These are phyloP conservation scores for Lasiosphaeria hispida DNA, from an alignment of 495 filamentous ascomycete genomes.

Conservation along the genomic window DNA sequence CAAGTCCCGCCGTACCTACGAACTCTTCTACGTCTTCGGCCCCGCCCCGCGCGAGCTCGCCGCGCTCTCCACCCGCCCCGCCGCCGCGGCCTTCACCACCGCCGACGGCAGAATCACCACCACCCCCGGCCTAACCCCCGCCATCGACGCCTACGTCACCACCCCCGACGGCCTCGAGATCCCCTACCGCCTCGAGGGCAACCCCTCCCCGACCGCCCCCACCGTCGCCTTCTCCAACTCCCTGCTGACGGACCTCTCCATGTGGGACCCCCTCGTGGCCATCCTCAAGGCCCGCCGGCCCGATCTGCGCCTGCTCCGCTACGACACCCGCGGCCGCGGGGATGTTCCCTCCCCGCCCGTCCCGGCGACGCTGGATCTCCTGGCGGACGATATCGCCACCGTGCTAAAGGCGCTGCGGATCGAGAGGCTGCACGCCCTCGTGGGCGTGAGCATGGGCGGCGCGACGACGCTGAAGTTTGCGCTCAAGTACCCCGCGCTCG, in stretches of 20 bases:
- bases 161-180: constrained; percentile 67
- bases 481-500: constrained; percentile 57
- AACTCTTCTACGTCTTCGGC: constrained; percentile 76
- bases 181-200: constrained; percentile 73
- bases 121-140: constrained; percentile 34
- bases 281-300: constrained; percentile 56
- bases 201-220: constrained; percentile 60
- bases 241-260: constrained; percentile 66
- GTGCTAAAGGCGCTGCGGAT: constrained; percentile 61
- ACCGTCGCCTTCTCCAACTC: constrained; percentile 72
- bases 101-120: constrained; percentile 51
- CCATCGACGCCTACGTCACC: constrained; percentile 64
- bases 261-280: constrained; percentile 72
- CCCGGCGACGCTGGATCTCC: constrained; percentile 56
- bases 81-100: constrained; percentile 48
- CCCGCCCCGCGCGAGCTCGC: constrained; percentile 66
- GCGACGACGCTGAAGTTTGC: constrained; percentile 70
- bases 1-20: constrained; percentile 58
- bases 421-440: constrained; percentile 55
- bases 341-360: constrained; percentile 43
- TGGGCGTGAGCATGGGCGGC: constrained; percentile 77
- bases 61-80: constrained; percentile 40
- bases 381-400: constrained; percentile 61
- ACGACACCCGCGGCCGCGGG: constrained; percentile 64
- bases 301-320: constrained; percentile 68